These are phyloP conservation scores for Neofusicoccum laricinum DNA, from an alignment of 2,329 filamentous ascomycete genomes.

Conservation along the genomic window DNA sequence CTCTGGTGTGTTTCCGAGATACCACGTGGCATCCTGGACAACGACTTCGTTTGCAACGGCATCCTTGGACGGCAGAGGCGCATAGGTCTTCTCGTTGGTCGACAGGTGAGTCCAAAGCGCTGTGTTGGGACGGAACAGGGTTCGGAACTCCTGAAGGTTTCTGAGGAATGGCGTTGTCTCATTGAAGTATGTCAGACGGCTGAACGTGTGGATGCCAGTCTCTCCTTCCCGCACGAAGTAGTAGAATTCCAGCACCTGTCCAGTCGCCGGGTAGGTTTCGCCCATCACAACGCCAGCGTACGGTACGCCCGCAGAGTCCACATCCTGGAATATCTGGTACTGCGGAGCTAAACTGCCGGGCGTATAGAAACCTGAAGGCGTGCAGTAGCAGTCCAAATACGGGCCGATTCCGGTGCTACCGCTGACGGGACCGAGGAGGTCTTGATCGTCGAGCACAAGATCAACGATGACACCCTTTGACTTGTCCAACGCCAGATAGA, in stretches of 20 bases:
- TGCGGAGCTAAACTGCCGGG: constrained; percentile 51
- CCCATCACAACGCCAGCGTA: constrained; percentile 61
- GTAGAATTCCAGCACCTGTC: constrained; percentile 61
- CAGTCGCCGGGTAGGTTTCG: constrained; percentile 57
- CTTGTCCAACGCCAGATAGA: constrained; percentile 46
- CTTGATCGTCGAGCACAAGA: constrained; percentile 47
- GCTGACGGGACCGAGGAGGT: constrained; percentile 49
- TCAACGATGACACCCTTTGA: constrained; percentile 40
- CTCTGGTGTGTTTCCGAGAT: constrained; percentile 52
- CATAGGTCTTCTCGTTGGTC: constrained; percentile 56
- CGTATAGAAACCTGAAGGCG: constrained; percentile 57
- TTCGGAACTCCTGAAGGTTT: constrained; percentile 60
- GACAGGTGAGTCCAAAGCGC: constrained; percentile 61
- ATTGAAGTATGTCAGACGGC: constrained; percentile 59
- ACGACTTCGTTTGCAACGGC: constrained; percentile 44
- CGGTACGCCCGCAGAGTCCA: constrained; percentile 48
- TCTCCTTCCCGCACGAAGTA: constrained; percentile 63
- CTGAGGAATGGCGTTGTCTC: constrained; percentile 54
- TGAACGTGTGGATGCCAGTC: constrained; percentile 62
- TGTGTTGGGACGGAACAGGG: constrained; percentile 59
- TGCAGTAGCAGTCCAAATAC: constrained; percentile 64
- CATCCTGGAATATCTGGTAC: constrained; percentile 52
- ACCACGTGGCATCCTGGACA: constrained; percentile 65
- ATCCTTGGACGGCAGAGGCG: constrained; percentile 49
- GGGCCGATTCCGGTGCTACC: constrained; percentile 52